Evolutionary conservation across 768 basidiomycete species (phyloP).

Genomic region (Rhizopogon roseolus): DNA sequence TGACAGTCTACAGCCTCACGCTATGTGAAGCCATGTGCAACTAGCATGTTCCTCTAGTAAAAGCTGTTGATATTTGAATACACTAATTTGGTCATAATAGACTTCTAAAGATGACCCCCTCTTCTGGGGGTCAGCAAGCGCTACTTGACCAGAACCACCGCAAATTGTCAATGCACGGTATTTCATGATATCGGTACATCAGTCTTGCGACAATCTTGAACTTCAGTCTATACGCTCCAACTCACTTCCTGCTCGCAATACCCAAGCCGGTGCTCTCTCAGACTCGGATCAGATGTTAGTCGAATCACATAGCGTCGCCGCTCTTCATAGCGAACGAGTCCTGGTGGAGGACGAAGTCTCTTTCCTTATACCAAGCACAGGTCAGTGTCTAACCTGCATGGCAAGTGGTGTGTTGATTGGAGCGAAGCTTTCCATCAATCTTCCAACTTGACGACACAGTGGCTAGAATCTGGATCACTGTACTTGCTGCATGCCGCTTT

Average conservation of each 20-base stretch:
- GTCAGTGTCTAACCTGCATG: background rate
- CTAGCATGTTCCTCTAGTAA: too few species aligned
- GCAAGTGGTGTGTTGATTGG: constrained; percentile 22
- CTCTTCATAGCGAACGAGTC: background rate
- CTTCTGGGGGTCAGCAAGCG: too few species aligned
- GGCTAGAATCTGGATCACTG: background rate
- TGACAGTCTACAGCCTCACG: too few species aligned
- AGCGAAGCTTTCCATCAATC: constrained; percentile 13
- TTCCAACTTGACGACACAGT: constrained; percentile 2
- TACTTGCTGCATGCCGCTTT: constrained; percentile 12
- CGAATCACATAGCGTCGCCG: background rate
- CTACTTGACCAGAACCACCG: background rate
- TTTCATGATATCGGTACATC: background rate
- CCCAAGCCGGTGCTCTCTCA: background rate
- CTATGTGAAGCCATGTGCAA: too few species aligned
- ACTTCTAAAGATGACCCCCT: too few species aligned
- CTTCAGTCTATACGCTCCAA: background rate
- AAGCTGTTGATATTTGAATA: too few species aligned
- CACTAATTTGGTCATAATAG: too few species aligned
- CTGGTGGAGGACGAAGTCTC: background rate
- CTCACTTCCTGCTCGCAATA: background rate
- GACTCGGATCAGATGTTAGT: background rate
- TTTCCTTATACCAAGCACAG: background rate
- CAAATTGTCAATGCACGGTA: background rate
- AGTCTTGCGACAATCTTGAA: background rate